These are phyloP conservation scores for Solanum hybrid DNA, from an alignment of 305 asterid genomes.

Conservation along the genomic window DNA sequence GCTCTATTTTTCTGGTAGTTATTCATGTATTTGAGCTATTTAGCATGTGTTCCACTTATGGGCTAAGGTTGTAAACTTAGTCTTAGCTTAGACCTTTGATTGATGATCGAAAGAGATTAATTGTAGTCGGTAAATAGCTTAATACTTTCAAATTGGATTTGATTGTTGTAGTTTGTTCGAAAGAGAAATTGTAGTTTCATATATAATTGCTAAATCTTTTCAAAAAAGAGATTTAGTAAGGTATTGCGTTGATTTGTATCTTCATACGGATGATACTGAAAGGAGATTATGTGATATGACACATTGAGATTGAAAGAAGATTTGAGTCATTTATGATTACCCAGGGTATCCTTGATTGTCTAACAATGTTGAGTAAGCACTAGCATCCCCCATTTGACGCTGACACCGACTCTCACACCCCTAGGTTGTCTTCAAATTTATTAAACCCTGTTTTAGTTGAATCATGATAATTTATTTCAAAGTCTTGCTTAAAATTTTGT, in stretches of 20 bases:
- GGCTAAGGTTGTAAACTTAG: neutral
- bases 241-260: no score
- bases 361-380: neutral
- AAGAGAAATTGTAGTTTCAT: neutral
- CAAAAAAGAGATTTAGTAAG: neutral
- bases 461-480: neutral
- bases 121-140: neutral
- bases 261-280: neutral
- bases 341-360: neutral
- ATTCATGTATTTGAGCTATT: no score
- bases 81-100: neutral
- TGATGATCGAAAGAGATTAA: neutral
- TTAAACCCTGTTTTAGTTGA: neutral
- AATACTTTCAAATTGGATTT: no score
- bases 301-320: neutral
- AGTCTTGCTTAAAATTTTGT: neutral
- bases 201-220: no score
- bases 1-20: no score
- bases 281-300: no score
- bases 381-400: neutral
- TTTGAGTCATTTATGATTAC: neutral
- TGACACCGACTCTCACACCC: neutral
- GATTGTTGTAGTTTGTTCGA: rapidly evolving
- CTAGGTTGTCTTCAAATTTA: neutral
- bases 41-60: neutral